A percentile compares a stretch with the other conserved stretches of the same genome.
phyloP scores from a whole-genome alignment of 2,329 filamentous ascomycete species.

The Nemania diffusa region DNA sequence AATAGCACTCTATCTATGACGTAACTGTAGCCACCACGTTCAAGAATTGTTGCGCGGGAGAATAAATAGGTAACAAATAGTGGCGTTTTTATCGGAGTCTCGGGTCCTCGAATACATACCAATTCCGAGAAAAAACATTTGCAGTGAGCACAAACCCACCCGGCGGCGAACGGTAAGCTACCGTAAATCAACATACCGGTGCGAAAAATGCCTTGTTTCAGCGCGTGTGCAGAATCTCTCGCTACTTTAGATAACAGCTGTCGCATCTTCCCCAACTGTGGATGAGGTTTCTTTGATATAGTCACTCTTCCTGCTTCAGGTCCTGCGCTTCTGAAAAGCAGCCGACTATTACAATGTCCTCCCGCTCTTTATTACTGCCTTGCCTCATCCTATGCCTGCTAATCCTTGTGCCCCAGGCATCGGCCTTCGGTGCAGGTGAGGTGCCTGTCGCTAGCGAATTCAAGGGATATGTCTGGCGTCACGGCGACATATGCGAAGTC shows the following conservation, averaged over 20 bases:
- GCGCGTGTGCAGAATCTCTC: slow-evolving; percentile 9
- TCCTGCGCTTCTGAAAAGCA: background rate
- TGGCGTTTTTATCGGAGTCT: background rate
- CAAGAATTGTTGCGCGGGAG: background rate
- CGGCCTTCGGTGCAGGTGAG: slow-evolving; percentile 54
- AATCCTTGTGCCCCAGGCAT: slow-evolving; percentile 45
- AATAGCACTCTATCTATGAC: slow-evolving; percentile 2
- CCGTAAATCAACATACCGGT: background rate
- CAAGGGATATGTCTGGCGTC: slow-evolving; percentile 55
- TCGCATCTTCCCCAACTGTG: background rate
- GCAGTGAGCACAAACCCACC: background rate
- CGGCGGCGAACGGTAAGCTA: background rate
- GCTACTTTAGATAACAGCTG: background rate
- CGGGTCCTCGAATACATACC: background rate
- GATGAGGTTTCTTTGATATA: background rate
- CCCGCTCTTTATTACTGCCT: slow-evolving; percentile 21
- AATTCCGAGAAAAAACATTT: background rate
- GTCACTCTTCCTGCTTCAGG: background rate
- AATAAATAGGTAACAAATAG: background rate
- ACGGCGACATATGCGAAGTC: slow-evolving; percentile 54
- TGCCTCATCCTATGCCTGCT: slow-evolving; percentile 50
- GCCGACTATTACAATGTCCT: slow-evolving; percentile 24
- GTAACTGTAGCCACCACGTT: slow-evolving; percentile 1
- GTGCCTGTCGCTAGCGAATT: slow-evolving; percentile 53
- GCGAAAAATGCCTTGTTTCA: background rate